Base-by-base conservation (phyloP, 805 yeast genomes). In the Yamadazyma ubonensis region DNA sequence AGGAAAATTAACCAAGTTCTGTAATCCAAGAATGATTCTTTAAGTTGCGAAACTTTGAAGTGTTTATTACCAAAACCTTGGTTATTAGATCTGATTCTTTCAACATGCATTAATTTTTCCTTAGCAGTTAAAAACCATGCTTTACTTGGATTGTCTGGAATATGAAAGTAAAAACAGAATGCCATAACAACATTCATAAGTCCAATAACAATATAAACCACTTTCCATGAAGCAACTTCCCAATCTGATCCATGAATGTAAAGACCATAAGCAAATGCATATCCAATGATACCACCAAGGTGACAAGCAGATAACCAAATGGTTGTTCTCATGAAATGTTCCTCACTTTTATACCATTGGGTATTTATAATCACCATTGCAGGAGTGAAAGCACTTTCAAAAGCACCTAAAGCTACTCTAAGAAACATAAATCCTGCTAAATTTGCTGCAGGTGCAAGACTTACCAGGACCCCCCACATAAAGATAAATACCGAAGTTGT, bases 121-220 rank as follows among this genome's bases (percentile, higher is more conserved):
- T 51, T 46, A 11, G 58, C 61, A 22, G 46, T 59, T 43, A 68
- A 54, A 43, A 64, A 66, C 65, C 65, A 59, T 6, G 72, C 71
- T 11, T 43, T 39, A 9, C 61, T 41, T 7, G 67, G 67, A 28
- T 45, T 41, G 39, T 57, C 56, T 10, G 67, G 67, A 15, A 83
- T 53, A 54, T 75, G 75, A 39, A 76, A 48, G 36, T 55, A 58
- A 42, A 78, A 65, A 9, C 70, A 39, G 10, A 72, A 39, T 5
- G 83, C 83, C 14, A 76, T 50, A 7, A 73, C 52, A 5, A 80
- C 55, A 3, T 86, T 80, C 41, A 78, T 65, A 6, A 68, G 53
- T 12, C 91, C 93, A 33, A 76, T 71, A 20, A 81, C 65, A 35
- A 84, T 59, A 53, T 71, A 83, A 4, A 81, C 55, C n/a, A 77